Conservation (phyloP, 1,139 yeast genomes). For the Wickerhamiella pararugosa region DNA sequence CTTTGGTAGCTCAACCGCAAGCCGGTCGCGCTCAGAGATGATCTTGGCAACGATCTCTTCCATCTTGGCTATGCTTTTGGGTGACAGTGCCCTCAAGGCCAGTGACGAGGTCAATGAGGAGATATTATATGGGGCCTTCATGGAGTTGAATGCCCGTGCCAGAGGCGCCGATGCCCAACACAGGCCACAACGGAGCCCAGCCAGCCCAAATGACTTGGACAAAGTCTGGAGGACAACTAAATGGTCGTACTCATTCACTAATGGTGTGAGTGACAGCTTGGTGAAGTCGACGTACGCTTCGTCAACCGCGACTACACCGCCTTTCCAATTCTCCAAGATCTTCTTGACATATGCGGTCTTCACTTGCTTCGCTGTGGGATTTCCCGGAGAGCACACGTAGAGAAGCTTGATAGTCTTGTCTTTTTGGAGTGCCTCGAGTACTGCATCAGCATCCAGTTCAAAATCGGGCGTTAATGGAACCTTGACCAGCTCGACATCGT, state of each 20-base stretch:
- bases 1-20: slow-evolving; percentile 38
- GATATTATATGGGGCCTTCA: slow-evolving; percentile 93
- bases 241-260: slow-evolving; percentile 70
- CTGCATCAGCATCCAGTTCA: slow-evolving; percentile 46
- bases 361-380: slow-evolving; percentile 72
- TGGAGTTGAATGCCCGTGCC: slow-evolving; percentile 56
- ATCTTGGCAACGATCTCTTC: slow-evolving; percentile 36
- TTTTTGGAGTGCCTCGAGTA: slow-evolving; percentile 34
- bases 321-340: slow-evolving; percentile 44
- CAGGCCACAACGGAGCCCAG: slow-evolving; percentile 81
- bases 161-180: slow-evolving; percentile 51
- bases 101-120: slow-evolving; percentile 66
- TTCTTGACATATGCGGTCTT: slow-evolving; percentile 34
- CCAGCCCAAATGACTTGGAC: slow-evolving; percentile 89
- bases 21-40: slow-evolving; percentile 36
- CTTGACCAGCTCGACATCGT: slow-evolving; percentile 63
- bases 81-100: slow-evolving; percentile 57
- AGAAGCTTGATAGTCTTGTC: slow-evolving; percentile 57
- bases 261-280: slow-evolving; percentile 61
- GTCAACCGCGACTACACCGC: slow-evolving; percentile 75
- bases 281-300: slow-evolving; percentile 93
- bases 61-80: slow-evolving; percentile 48
- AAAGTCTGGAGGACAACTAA: slow-evolving; percentile 81
- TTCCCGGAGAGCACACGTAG: slow-evolving; percentile 95
- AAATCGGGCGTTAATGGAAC: slow-evolving; percentile 52